phyloP scores from a whole-genome alignment of 495 filamentous ascomycete genomes.

The Penicillium arizonense region DNA sequence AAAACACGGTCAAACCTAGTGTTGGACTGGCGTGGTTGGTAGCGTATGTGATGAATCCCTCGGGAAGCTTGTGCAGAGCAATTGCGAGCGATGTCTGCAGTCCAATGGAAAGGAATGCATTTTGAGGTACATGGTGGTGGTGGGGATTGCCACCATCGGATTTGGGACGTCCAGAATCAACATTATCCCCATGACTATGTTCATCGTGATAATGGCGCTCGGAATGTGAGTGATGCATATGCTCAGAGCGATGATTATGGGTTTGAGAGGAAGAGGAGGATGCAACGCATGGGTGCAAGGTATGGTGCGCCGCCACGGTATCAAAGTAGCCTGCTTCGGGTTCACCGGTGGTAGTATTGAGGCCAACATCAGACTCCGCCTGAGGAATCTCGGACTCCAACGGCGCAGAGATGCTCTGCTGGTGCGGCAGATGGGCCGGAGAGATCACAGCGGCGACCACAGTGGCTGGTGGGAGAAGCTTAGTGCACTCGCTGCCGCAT shows the following conservation, averaged over 20 bases:
- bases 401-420: conserved; percentile 17
- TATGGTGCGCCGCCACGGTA: conserved; percentile 11
- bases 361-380: neutral
- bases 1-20: conserved; percentile 86
- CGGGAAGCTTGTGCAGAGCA: conserved; percentile 92
- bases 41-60: conserved; percentile 98
- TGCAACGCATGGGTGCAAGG: conserved; percentile 1
- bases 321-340: conserved; percentile 17
- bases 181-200: conserved; percentile 20
- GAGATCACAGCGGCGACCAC: conserved; percentile 6
- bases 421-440: conserved; percentile 8
- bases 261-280: conserved; percentile 15
- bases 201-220: conserved; percentile 9
- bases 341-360: conserved; percentile 1
- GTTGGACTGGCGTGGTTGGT: conserved; percentile 92
- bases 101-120: conserved; percentile 89
- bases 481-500: conserved; percentile 75
- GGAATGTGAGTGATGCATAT: conserved; percentile 1
- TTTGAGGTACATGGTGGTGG: conserved; percentile 95
- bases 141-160: conserved; percentile 52
- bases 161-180: conserved; percentile 20
- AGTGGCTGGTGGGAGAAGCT: conserved; percentile 25
- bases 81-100: conserved; percentile 93
- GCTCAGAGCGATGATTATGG: neutral
- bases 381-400: conserved; percentile 1